These are phyloP conservation scores for Madurella fahalii DNA, from an alignment of 2,329 filamentous ascomycete species.

Conservation along the genomic window DNA sequence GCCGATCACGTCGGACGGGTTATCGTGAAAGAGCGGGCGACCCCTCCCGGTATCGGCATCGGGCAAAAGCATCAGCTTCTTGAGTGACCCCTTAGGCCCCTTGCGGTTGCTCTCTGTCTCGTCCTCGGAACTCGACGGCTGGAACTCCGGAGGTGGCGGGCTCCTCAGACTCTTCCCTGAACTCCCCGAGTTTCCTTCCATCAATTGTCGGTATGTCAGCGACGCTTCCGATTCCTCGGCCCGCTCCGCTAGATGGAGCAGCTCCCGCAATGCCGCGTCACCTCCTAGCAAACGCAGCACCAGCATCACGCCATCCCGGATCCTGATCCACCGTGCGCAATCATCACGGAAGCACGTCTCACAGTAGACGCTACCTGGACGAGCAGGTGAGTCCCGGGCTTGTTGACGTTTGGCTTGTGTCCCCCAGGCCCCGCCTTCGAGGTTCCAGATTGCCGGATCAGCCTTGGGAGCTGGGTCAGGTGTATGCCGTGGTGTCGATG, in stretches of 20 bases:
- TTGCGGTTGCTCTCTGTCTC: neutral
- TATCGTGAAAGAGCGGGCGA: neutral
- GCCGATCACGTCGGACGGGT: constrained; percentile 8
- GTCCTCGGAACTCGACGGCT: neutral
- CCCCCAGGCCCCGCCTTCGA: neutral
- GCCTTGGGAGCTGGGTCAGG: neutral
- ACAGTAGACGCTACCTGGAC: constrained; percentile 10
- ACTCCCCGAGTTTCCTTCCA: neutral
- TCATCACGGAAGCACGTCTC: constrained; percentile 18
- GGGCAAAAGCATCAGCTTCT: neutral
- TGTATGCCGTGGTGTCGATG: neutral
- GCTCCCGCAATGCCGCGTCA: constrained; percentile 1
- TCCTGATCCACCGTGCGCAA: constrained; percentile 3
- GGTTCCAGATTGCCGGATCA: constrained; percentile 1
- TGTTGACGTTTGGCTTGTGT: neutral
- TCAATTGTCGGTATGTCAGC: neutral
- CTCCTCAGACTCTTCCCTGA: neutral
- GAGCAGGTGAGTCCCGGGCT: neutral
- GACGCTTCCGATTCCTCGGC: neutral
- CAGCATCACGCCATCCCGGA: constrained; percentile 1
- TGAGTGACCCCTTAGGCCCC: neutral
- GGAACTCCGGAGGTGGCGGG: neutral
- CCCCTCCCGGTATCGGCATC: neutral
- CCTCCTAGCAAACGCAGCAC: constrained; percentile 9
- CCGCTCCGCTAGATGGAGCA: neutral